phyloP scores from a whole-genome alignment of 805 yeast genomes.

The Saturnispora bothae region DNA sequence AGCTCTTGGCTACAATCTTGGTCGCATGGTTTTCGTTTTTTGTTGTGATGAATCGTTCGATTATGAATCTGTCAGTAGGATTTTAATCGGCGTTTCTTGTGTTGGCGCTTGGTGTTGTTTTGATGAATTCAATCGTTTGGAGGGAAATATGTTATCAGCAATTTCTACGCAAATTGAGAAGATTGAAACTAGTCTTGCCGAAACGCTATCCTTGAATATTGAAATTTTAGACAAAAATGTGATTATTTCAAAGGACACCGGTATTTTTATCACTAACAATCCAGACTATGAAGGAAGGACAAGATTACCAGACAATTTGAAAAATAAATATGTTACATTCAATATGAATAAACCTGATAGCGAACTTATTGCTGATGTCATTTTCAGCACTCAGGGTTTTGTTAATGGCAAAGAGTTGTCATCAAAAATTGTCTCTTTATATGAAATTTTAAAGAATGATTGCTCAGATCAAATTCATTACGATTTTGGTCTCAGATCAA shows the following conservation, averaged over 20 bases:
- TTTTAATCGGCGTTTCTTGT: slow-evolving; percentile 66
- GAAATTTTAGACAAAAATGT: slow-evolving; percentile 34
- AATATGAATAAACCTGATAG: slow-evolving; percentile 68
- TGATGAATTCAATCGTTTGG: slow-evolving; percentile 85
- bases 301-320: slow-evolving; percentile 74
- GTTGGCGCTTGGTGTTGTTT: slow-evolving; percentile 94
- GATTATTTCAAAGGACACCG: slow-evolving; percentile 39
- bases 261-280: slow-evolving; percentile 83
- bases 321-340: slow-evolving; percentile 65
- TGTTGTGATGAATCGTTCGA: slow-evolving; percentile 89
- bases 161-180: slow-evolving; percentile 70
- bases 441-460: slow-evolving; percentile 30
- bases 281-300: slow-evolving; percentile 83
- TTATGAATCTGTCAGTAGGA: slow-evolving; percentile 64
- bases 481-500: slow-evolving; percentile 81
- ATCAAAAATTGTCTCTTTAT: slow-evolving; percentile 41
- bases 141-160: slow-evolving; percentile 64
- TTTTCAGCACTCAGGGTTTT: slow-evolving; percentile 70
- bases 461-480: slow-evolving; percentile 60
- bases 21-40: slow-evolving; percentile 74
- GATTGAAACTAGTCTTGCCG: slow-evolving; percentile 46
- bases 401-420: slow-evolving; percentile 36
- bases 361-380: slow-evolving; percentile 53
- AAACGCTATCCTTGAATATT: slow-evolving; percentile 18
- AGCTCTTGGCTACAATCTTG: slow-evolving; percentile 69